Evolutionary conservation across 805 yeast genomes (phyloP).

Genomic region (Candida golubevii): DNA sequence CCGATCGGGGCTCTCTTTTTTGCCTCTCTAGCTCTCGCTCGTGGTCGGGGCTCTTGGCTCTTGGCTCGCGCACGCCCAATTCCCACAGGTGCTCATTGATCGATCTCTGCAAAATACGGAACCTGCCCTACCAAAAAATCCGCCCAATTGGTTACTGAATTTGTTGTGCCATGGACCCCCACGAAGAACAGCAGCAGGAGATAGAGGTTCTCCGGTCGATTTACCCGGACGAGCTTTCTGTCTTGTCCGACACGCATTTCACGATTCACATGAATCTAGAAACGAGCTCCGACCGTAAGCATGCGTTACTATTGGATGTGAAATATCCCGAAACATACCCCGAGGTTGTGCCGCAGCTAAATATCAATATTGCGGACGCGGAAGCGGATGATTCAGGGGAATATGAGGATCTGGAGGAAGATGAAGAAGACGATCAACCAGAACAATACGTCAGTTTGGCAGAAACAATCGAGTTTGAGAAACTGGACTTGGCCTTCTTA

Average conservation of each 20-base stretch:
- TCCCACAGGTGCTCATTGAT: too few species aligned
- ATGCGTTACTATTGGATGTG: conserved; percentile 55
- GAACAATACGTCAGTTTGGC: conserved; percentile 46
- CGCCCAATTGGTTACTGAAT: too few species aligned
- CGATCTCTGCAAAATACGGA: too few species aligned
- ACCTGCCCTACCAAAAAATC: too few species aligned
- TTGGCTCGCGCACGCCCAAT: too few species aligned
- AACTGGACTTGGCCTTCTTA: conserved; percentile 42
- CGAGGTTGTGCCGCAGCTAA: conserved; percentile 64
- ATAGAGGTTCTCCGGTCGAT: conserved; percentile 85
- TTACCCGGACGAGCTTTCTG: conserved; percentile 84
- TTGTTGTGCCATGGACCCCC: conserved; percentile 52
- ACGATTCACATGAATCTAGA: conserved; percentile 62
- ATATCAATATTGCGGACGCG: conserved; percentile 30
- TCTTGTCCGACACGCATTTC: conserved; percentile 45
- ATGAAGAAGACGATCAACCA: conserved; percentile 15
- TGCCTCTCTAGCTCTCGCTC: too few species aligned
- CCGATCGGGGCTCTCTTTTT: too few species aligned
- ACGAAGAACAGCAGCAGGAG: conserved; percentile 86
- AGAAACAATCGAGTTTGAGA: conserved; percentile 54
- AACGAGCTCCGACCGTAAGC: conserved; percentile 56
- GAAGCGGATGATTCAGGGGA: conserved; percentile 37
- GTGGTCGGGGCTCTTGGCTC: too few species aligned
- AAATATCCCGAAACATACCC: conserved; percentile 79
- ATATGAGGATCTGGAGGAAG: conserved; percentile 30